Percentiles rank a stretch among this genome's conserved stretches.
These are phyloP conservation scores for Dictyostelium purpureum DNA, from an alignment of 78 protist species.

Conservation along the genomic window DNA sequence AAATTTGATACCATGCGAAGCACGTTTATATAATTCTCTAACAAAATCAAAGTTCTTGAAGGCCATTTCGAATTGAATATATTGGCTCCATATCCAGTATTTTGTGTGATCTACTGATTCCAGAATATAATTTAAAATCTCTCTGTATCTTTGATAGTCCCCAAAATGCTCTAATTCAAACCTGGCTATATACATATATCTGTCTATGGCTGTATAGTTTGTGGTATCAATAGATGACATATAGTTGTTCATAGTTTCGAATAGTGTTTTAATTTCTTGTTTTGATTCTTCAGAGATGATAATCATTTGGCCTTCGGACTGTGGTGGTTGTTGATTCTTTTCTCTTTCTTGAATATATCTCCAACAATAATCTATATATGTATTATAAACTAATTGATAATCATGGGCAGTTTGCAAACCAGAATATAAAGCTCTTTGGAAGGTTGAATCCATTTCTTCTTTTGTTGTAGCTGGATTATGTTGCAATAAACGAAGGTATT, in stretches of 20 bases:
- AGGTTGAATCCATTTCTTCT: background rate
- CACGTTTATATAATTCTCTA: background rate
- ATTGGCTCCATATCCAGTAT: background rate
- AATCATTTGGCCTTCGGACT: background rate
- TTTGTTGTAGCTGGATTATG: background rate
- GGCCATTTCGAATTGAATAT: background rate
- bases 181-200: background rate
- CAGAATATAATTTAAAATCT: background rate
- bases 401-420: conserved; percentile 24
- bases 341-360: background rate
- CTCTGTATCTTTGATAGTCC: background rate
- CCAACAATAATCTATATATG: conserved; percentile 36
- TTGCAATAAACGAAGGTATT: background rate
- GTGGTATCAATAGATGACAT: background rate
- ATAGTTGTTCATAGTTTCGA: background rate
- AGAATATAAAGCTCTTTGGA: conserved; percentile 26
- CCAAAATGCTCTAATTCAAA: background rate
- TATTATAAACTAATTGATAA: background rate
- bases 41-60: background rate
- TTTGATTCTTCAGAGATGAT: background rate
- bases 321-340: background rate
- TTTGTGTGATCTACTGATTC: background rate
- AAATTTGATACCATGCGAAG: background rate
- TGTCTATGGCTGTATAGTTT: background rate
- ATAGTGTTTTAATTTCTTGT: background rate